Percentiles rank a stretch among this genome's conserved stretches.
phyloP scores from a whole-genome alignment of 148 eudicot genomes.

The Rhododendron henanense region DNA sequence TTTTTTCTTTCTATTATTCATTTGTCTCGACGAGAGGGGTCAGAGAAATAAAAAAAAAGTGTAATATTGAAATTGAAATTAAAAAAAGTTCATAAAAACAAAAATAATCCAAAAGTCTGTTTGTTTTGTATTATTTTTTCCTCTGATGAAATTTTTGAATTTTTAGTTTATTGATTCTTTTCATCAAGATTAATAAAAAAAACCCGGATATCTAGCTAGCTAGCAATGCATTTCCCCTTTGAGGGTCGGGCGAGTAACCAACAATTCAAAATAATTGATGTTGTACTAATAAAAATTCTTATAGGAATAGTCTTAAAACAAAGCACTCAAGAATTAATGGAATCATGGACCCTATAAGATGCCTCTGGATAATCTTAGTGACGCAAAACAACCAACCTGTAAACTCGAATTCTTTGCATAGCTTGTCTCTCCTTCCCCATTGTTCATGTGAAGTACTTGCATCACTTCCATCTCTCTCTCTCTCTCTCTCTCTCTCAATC shows the following conservation, averaged over 20 bases:
- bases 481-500: background rate
- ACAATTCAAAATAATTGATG: background rate
- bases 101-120: too few species aligned
- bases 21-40: too few species aligned
- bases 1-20: too few species aligned
- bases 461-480: constrained; percentile 24
- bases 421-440: constrained; percentile 59
- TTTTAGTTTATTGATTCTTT: background rate
- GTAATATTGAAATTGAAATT: too few species aligned
- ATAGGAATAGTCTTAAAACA: background rate
- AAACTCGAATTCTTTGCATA: constrained; percentile 55
- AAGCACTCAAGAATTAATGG: background rate
- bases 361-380: too few species aligned
- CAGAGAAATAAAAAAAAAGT: too few species aligned
- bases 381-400: constrained; percentile 28
- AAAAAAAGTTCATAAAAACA: too few species aligned
- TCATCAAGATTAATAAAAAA: background rate
- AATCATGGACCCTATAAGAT: background rate
- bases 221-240: too few species aligned
- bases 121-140: too few species aligned
- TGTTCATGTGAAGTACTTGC: constrained; percentile 66
- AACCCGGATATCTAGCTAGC: too few species aligned
- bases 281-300: background rate
- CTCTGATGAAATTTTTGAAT: background rate
- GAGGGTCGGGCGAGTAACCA: background rate